These are phyloP conservation scores for Somion occarium DNA, from an alignment of 1,284 basidiomycete species.

Conservation along the genomic window DNA sequence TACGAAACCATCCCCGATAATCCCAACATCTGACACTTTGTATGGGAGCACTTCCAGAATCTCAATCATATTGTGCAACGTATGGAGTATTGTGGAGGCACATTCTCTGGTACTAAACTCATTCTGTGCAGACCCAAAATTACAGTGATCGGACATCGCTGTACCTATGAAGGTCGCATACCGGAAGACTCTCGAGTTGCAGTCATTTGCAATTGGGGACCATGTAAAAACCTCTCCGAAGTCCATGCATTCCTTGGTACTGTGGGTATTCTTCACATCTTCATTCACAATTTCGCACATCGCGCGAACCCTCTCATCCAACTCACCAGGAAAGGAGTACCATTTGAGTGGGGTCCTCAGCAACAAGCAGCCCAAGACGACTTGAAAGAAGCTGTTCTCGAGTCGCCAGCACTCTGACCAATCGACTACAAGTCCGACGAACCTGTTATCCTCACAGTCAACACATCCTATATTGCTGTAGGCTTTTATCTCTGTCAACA, in stretches of 20 bases:
- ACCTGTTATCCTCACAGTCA: constrained; percentile 27
- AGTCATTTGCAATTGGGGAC: constrained; percentile 21
- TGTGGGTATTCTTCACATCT: constrained; percentile 16
- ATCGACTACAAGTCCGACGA: constrained; percentile 25
- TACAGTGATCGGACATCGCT: constrained; percentile 19
- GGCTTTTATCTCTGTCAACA: constrained; percentile 30
- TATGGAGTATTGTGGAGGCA: constrained; percentile 23
- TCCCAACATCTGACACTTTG: constrained; percentile 25
- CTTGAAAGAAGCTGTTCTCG: constrained; percentile 17
- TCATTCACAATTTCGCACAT: constrained; percentile 18
- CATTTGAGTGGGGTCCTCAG: constrained; percentile 16
- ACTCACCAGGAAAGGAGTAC: constrained; percentile 12
- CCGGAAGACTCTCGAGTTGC: constrained; percentile 19
- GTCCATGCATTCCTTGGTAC: constrained; percentile 21
- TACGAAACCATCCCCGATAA: constrained; percentile 25
- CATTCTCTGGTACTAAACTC: constrained; percentile 18
- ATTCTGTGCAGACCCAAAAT: constrained; percentile 13
- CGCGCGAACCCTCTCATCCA: constrained; percentile 8
- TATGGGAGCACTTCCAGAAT: constrained; percentile 25
- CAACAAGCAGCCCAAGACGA: constrained; percentile 14
- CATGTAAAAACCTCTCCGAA: constrained; percentile 14
- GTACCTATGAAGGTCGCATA: constrained; percentile 14
- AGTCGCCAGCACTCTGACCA: constrained; percentile 19
- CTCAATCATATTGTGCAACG: constrained; percentile 27
- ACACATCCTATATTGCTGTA: constrained; percentile 29